A percentile compares a stretch with the other conserved stretches of the same genome.
Conservation (phyloP, 2,329 filamentous ascomycete genomes). For the Aspergillus flavus region DNA sequence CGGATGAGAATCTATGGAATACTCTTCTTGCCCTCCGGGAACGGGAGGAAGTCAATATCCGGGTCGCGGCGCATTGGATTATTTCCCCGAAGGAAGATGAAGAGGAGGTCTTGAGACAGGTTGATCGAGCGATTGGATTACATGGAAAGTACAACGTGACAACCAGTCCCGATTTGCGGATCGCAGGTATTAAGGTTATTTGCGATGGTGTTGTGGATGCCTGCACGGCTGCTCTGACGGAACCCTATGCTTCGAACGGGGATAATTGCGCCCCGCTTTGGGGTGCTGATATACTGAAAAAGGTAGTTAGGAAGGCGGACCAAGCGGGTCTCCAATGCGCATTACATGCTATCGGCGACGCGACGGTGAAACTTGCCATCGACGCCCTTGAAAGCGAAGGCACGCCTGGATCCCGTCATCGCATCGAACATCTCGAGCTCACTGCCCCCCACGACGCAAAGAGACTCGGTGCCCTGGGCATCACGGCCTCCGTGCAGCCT, state of each 20-base stretch:
- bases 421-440: slow-evolving; percentile 56
- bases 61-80: slow-evolving; percentile 52
- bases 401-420: slow-evolving; percentile 44
- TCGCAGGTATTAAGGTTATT: slow-evolving; percentile 54
- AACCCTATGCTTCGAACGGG: slow-evolving; percentile 41
- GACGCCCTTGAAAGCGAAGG: slow-evolving; percentile 37
- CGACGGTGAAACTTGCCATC: slow-evolving; percentile 49
- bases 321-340: slow-evolving; percentile 51
- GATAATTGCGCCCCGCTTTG: slow-evolving; percentile 47
- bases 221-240: slow-evolving; percentile 31
- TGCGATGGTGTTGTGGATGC: slow-evolving; percentile 55
- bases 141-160: slow-evolving; percentile 42
- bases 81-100: slow-evolving; percentile 45
- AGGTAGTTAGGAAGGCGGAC: slow-evolving; percentile 48
- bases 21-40: slow-evolving; percentile 40
- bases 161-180: slow-evolving; percentile 46
- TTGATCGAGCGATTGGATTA: slow-evolving; percentile 49
- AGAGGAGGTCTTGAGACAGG: slow-evolving; percentile 44
- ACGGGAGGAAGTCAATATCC: slow-evolving; percentile 38
- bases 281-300: slow-evolving; percentile 42
- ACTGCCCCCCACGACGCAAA: slow-evolving; percentile 50
- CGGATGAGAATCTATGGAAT: slow-evolving; percentile 53
- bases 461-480: slow-evolving; percentile 48
- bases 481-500: slow-evolving; percentile 45
- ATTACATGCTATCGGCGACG: slow-evolving; percentile 55